Evolutionary conservation across 2,329 filamentous ascomycete genomes (phyloP).

Genomic region (Pyrenophora graminea): DNA sequence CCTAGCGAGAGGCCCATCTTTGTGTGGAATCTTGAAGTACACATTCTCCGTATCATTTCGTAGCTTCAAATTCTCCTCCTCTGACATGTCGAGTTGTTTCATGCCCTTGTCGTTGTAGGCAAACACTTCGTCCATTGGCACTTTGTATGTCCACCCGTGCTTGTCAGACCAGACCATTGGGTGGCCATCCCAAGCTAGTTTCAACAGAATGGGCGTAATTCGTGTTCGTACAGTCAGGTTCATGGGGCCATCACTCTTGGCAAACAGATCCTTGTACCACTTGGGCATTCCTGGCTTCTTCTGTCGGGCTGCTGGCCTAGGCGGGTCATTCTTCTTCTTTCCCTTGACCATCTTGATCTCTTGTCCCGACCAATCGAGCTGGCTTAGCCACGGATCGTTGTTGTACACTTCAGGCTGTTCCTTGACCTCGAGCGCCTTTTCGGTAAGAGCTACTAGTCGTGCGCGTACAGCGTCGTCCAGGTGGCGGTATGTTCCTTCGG

Average conservation of each 20-base stretch:
- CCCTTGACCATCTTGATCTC: slow-evolving; percentile 89
- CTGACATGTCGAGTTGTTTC: slow-evolving; percentile 74
- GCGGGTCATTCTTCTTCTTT: slow-evolving; percentile 82
- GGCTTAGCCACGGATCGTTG: slow-evolving; percentile 86
- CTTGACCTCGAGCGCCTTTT: slow-evolving; percentile 77
- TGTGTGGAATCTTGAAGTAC: slow-evolving; percentile 96
- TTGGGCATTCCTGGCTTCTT: slow-evolving; percentile 93
- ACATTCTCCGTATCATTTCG: slow-evolving; percentile 66
- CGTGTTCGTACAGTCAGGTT: slow-evolving; percentile 83
- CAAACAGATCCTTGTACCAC: slow-evolving; percentile 93
- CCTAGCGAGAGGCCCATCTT: slow-evolving; percentile 83
- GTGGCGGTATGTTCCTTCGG: slow-evolving; percentile 81
- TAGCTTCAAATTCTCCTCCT: slow-evolving; percentile 67
- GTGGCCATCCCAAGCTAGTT: slow-evolving; percentile 84
- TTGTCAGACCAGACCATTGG: slow-evolving; percentile 92
- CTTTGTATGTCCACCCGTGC: slow-evolving; percentile 90
- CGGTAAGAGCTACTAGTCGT: slow-evolving; percentile 71
- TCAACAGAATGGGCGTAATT: slow-evolving; percentile 81
- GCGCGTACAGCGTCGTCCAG: slow-evolving; percentile 78
- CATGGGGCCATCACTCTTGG: slow-evolving; percentile 69
- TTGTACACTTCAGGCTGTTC: slow-evolving; percentile 69
- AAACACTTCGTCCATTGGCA: slow-evolving; percentile 63
- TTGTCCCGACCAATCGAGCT: slow-evolving; percentile 95
- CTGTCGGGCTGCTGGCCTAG: slow-evolving; percentile 76
- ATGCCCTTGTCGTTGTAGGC: slow-evolving; percentile 75